These are phyloP conservation scores for Ophiostoma perfectum DNA, from an alignment of 2,329 filamentous ascomycete genomes.

Conservation along the genomic window DNA sequence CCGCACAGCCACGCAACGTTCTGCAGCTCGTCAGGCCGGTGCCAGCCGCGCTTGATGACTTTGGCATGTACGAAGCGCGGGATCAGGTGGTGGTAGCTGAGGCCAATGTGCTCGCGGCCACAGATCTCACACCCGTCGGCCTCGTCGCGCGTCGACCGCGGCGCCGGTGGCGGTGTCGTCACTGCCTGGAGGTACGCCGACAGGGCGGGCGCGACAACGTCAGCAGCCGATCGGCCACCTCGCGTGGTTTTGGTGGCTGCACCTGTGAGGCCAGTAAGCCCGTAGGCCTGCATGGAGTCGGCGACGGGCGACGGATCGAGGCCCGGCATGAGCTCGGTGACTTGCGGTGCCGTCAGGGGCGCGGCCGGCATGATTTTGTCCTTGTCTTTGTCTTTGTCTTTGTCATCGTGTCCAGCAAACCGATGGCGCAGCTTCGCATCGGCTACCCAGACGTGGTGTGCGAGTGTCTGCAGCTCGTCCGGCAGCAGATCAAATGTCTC, in stretches of 20 bases:
- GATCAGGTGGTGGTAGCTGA: slow-evolving; percentile 83
- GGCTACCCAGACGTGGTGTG: slow-evolving; percentile 52
- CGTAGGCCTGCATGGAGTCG: slow-evolving; percentile 65
- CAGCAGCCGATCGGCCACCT: slow-evolving; percentile 38
- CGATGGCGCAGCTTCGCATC: slow-evolving; percentile 43
- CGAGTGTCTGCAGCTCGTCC: slow-evolving; percentile 52
- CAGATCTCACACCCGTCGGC: slow-evolving; percentile 68
- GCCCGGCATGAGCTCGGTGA: slow-evolving; percentile 45
- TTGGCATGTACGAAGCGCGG: slow-evolving; percentile 73
- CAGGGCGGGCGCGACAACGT: slow-evolving; percentile 60
- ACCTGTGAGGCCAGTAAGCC: slow-evolving; percentile 31
- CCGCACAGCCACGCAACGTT: slow-evolving; percentile 83
- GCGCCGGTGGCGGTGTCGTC: slow-evolving; percentile 59
- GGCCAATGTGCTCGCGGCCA: slow-evolving; percentile 63
- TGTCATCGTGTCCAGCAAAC: slow-evolving; percentile 42
- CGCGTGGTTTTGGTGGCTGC: slow-evolving; percentile 43
- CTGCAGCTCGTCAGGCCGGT: slow-evolving; percentile 65
- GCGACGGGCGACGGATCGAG: slow-evolving; percentile 54
- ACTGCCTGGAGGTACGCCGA: slow-evolving; percentile 55
- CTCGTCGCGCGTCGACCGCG: slow-evolving; percentile 49
- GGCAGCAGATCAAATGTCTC: slow-evolving; percentile 66
- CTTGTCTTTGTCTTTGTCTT: not conserved
- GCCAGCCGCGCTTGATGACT: slow-evolving; percentile 72
- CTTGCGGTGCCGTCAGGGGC: slow-evolving; percentile 48
- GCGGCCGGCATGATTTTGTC: not conserved